These are phyloP conservation scores for Pythium phragmitis DNA, from an alignment of 352 stramenopile species.

Conservation along the genomic window DNA sequence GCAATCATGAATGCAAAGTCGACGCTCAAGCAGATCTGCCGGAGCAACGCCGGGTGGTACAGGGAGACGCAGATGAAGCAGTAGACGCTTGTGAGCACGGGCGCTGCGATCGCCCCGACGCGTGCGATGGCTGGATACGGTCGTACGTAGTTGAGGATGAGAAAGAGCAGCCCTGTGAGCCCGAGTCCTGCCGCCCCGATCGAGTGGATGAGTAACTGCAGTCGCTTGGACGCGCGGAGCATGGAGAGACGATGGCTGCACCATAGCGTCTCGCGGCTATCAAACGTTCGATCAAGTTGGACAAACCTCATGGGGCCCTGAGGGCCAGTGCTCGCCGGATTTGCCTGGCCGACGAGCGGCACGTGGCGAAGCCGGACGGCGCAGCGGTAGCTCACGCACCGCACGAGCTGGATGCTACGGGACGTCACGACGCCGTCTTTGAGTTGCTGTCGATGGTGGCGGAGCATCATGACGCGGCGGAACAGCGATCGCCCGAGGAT, in stretches of 20 bases:
- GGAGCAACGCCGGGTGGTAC: constrained; percentile 18
- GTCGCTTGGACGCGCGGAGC: background rate
- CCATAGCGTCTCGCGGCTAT: constrained; percentile 14
- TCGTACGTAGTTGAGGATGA: constrained; percentile 17
- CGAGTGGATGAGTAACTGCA: background rate
- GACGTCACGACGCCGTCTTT: background rate
- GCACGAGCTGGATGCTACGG: background rate
- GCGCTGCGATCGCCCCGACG: constrained; percentile 1
- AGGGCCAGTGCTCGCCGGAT: background rate
- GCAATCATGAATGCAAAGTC: constrained; percentile 22
- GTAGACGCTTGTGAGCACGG: constrained; percentile 1
- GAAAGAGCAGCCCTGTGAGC: constrained; percentile 12
- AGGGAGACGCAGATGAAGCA: constrained; percentile 13
- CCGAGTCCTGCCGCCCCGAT: constrained; percentile 2
- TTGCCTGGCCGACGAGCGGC: background rate
- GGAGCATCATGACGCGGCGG: constrained; percentile 5
- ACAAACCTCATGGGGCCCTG: background rate
- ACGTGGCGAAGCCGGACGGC: constrained; percentile 16
- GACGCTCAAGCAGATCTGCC: constrained; percentile 17
- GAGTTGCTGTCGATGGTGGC: background rate
- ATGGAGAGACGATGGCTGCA: constrained; percentile 10
- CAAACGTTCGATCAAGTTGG: constrained; percentile 10
- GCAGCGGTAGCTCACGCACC: constrained; percentile 24
- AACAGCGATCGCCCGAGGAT: constrained; percentile 17
- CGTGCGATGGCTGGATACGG: background rate